Evolutionary conservation across 2,329 filamentous ascomycete species (phyloP).

Genomic region (Volutella citrinella): DNA sequence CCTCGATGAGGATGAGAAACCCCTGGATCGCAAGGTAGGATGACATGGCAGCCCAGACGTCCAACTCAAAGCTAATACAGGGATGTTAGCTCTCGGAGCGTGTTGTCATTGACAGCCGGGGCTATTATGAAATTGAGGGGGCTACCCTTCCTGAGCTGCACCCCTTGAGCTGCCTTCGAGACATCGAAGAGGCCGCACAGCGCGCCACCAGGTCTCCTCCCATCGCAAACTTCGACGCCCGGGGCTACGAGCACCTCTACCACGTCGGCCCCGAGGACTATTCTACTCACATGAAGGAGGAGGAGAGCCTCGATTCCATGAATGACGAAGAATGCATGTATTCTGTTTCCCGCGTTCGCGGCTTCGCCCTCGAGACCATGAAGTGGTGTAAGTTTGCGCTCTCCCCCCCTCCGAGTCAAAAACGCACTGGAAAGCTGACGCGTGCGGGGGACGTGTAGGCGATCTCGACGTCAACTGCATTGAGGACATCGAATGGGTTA

Average conservation of each 20-base stretch:
- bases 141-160: background rate
- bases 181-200: background rate
- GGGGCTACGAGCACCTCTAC: background rate
- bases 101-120: background rate
- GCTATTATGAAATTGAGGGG: background rate
- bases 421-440: no score
- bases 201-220: no score
- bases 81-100: conserved; percentile 1
- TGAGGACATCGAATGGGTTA: conserved; percentile 4
- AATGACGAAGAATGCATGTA: conserved; percentile 10
- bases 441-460: no score
- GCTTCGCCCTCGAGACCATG: conserved; percentile 7
- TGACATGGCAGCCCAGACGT: no score
- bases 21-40: no score
- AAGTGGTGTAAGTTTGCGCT: conserved; percentile 17
- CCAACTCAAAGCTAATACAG: background rate
- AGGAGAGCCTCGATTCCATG: conserved; percentile 1
- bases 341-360: conserved; percentile 2
- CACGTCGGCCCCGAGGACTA: background rate
- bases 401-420: no score
- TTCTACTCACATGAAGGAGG: background rate
- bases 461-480: background rate
- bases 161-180: background rate
- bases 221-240: background rate
- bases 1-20: background rate